A percentile compares a stretch with the other conserved stretches of the same genome.
Evolutionary conservation across 805 yeast species (phyloP).

Genomic region (Starmerella apicola): DNA sequence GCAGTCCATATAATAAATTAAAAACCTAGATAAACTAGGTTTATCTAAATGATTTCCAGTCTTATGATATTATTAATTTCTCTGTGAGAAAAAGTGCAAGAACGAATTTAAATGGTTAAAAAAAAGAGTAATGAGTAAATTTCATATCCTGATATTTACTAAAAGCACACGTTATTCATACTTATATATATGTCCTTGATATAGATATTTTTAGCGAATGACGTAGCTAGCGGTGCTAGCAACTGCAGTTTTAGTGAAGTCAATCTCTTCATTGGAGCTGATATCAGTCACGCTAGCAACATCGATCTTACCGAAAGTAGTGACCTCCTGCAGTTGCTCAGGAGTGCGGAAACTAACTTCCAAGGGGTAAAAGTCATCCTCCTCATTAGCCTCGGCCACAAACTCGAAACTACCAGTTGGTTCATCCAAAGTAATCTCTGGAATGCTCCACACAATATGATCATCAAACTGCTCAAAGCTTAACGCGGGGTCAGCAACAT

Average conservation of each 20-base stretch:
- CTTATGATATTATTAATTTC: too few species aligned
- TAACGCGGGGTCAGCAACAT: constrained; percentile 30
- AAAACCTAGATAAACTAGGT: too few species aligned
- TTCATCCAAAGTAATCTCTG: constrained; percentile 37
- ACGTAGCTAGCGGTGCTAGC: constrained; percentile 18
- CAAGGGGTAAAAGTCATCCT: constrained; percentile 83
- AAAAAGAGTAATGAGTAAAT: too few species aligned
- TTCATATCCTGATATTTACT: too few species aligned
- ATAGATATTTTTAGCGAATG: constrained; percentile 13
- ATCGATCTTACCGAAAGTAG: constrained; percentile 54
- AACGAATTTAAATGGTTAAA: too few species aligned
- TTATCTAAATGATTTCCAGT: too few species aligned
- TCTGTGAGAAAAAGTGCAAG: too few species aligned
- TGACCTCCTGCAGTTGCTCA: constrained; percentile 21
- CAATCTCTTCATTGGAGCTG: constrained; percentile 27
- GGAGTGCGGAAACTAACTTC: constrained; percentile 43
- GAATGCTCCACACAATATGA: constrained; percentile 56
- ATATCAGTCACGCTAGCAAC: constrained; percentile 45
- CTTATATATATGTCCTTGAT: too few species aligned
- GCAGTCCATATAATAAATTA: too few species aligned
- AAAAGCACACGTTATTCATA: background rate
- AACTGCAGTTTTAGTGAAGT: constrained; percentile 14
- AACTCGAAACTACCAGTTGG: constrained; percentile 67
- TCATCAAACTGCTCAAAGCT: constrained; percentile 44
- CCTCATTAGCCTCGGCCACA: constrained; percentile 57